Base-by-base conservation (phyloP, 129 eudicot species). In the Centaurea solstitialis region DNA sequence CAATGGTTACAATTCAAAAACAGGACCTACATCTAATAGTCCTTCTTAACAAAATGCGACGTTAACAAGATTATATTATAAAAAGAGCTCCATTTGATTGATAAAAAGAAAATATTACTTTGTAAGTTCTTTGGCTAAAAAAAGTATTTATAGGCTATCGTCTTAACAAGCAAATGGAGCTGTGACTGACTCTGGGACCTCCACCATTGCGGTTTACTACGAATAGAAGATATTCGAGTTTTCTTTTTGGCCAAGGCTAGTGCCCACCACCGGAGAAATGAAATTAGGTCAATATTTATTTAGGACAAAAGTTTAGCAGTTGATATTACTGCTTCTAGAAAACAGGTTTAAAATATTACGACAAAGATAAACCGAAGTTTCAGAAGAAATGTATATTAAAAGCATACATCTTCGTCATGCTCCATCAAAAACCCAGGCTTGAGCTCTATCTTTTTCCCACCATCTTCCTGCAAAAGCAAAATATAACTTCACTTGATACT, bases 391-490 rank as follows among this genome's bases (percentile, higher is more conserved):
- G 66, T 67, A 57, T 65, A 38, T 40, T 66, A 73, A 72, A 73
- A 64, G 6, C 40, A 38, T 90, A 95, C 99, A 81, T 87, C 81
- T 75, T 91, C 68, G 68, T 95, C 98, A 43, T 95, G 99, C 89
- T 95, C 94, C 99, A 95, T 93, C 73, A 86, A 69, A 76, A 74
- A 95, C 59, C 99, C 99, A 68, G 99, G 98, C 86, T 93, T 95
- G 76, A 95, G 92, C 87, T 95, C 99, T 77, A 95, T 95, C 90
- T 93, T 95, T 70, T 95, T 95, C 28, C 81, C 98, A 80, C 98
- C 99, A 80, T 95, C 99, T 81, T 83, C 97, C 99, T 95, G 92
- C 72, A 78, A 82, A 81, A 67, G 50, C 18, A 76, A 87, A 72
- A 68, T 35, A 53, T 76, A 37, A 76, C 73, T 47, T 82, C 65